Base-by-base conservation (phyloP, 2,329 filamentous ascomycete species). In the Colletotrichum tropicicola region DNA sequence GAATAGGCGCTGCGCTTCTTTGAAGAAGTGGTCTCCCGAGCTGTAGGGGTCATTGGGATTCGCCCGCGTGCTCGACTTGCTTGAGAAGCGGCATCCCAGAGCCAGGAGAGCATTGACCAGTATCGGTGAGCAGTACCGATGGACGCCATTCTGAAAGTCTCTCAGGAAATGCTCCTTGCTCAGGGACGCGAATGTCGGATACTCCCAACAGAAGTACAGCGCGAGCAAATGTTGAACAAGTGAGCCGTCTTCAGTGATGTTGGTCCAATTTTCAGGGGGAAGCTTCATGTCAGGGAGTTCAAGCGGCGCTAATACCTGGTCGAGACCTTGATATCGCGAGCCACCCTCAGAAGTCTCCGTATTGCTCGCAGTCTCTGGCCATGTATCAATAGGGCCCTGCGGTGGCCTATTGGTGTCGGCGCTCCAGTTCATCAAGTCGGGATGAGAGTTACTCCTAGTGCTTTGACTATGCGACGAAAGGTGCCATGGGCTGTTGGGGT, bases 131-230 rank as follows among this genome's bases (percentile, higher is more conserved):
- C 90, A 93, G 75, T 89, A 92, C 30, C 90, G 85, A 48, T 83
- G 80, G 17, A 85, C 80, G 2, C 88, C 89, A 9, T 83, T 80
- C 37, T 81, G 78, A 71, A 91, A 92, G 73, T 92, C 90, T 54
- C 83, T 82, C 62, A 91, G 79, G 70, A 92, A 93, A 71, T 90
- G 87, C 70, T 92, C 89, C 72, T 91, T 90, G 71, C 89, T 91
- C 45, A 93, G 83, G 3, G 91, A 87, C 4, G 90, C 87, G 75
- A 92, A 92, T 12, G 90, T 92, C 3, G 91, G 89, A 73, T 93
- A 92, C 68, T 91, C 87, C 86, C 91, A 93, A 78, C 89, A 91
- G 69, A 92, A 92, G 76, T 92, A 92, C 30, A 92, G 79, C 0
- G 85, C 82, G 55, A 92, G 77, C 9, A 92, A 80, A 69, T 90